Percentiles rank a stretch among this genome's conserved stretches.
phyloP scores from a whole-genome alignment of 148 eudicot genomes.

The Camellia japonica region DNA sequence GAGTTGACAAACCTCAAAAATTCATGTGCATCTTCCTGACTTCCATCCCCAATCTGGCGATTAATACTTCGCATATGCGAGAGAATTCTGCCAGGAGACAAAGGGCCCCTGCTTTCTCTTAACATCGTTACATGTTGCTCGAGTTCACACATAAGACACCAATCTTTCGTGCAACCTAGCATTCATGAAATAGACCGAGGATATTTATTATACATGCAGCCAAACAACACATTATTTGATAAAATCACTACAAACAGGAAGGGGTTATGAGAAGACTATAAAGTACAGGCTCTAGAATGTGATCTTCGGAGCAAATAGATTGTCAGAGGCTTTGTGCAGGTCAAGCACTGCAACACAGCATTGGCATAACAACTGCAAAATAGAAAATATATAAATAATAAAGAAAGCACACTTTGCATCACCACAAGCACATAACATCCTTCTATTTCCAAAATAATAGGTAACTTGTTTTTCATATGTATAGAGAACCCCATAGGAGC shows the following conservation, averaged over 20 bases:
- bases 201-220: constrained; percentile 17
- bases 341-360: constrained; percentile 94
- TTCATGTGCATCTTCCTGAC: constrained; percentile 99
- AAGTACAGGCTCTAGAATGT: constrained; percentile 81
- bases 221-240: constrained; percentile 5
- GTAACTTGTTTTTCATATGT: not conserved
- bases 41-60: constrained; percentile 85
- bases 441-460: not conserved
- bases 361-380: constrained; percentile 93
- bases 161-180: constrained; percentile 61
- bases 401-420: constrained; percentile 12
- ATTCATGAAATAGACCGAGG: constrained; percentile 17
- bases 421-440: not conserved
- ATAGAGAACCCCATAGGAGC: not conserved
- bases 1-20: constrained; percentile 65
- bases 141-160: constrained; percentile 97
- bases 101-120: constrained; percentile 71
- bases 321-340: constrained; percentile 87
- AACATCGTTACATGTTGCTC: constrained; percentile 77
- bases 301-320: constrained; percentile 67
- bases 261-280: constrained; percentile 12
- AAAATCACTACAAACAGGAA: constrained; percentile 16
- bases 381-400: constrained; percentile 19
- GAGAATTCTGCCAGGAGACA: constrained; percentile 74
- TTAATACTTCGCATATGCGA: constrained; percentile 67